Evolutionary conservation across 306 rosid species (phyloP).

Genomic region (Rosa rugosa): DNA sequence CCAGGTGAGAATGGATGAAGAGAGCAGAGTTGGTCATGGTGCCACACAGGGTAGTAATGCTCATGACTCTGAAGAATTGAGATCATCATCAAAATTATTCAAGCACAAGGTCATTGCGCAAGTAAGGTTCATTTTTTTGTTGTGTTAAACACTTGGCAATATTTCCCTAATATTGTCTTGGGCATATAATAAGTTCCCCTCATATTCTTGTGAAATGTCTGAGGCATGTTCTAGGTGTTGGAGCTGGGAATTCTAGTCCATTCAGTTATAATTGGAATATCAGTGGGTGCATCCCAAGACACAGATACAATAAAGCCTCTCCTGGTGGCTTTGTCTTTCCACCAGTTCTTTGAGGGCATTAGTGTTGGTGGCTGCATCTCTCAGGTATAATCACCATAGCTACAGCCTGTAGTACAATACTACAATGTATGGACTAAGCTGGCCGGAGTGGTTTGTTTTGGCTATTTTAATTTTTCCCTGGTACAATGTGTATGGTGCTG

Average conservation of each 20-base stretch:
- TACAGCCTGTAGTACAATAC: slow-evolving; percentile 1
- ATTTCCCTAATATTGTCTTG: background rate
- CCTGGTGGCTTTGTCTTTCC: slow-evolving; percentile 70
- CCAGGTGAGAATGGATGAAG: slow-evolving; percentile 50
- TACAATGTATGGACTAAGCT: background rate
- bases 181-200: background rate
- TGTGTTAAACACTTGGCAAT: background rate
- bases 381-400: slow-evolving; percentile 43
- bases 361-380: slow-evolving; percentile 92
- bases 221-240: slow-evolving; percentile 46
- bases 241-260: slow-evolving; percentile 82
- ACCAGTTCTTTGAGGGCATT: slow-evolving; percentile 88
- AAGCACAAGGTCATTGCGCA: slow-evolving; percentile 65
- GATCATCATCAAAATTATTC: slow-evolving; percentile 34
- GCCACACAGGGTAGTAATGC: slow-evolving; percentile 62
- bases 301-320: slow-evolving; percentile 61
- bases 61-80: slow-evolving; percentile 44
- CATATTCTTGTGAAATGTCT: background rate
- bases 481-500: background rate
- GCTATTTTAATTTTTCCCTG: background rate
- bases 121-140: slow-evolving; percentile 27
- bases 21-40: slow-evolving; percentile 13
- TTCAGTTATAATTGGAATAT: slow-evolving; percentile 74
- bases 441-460: slow-evolving; percentile 23
- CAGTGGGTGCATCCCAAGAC: slow-evolving; percentile 58